Conservation (phyloP, 345 rosid genomes). For the Acer saccharum region DNA sequence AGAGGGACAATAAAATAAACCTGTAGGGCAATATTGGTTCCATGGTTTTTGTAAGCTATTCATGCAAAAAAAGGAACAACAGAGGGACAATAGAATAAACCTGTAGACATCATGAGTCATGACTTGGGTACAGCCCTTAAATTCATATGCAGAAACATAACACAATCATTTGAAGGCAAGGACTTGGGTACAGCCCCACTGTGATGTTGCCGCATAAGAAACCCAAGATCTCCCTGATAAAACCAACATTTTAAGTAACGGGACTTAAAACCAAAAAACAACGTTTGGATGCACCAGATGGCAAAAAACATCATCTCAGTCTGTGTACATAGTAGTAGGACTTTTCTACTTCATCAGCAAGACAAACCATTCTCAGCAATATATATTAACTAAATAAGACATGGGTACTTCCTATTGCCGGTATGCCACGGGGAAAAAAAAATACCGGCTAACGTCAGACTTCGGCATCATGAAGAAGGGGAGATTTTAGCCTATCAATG, state of each 20-base stretch:
- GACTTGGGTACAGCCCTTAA: too few species aligned
- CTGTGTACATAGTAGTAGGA: background rate
- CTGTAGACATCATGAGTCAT: too few species aligned
- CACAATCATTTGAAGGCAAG: background rate
- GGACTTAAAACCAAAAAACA: background rate
- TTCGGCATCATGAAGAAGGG: constrained; percentile 46
- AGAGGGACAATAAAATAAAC: background rate
- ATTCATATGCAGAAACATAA: background rate
- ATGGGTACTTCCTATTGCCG: background rate
- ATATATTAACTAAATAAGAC: background rate
- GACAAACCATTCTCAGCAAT: background rate
- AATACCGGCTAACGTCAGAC: constrained; percentile 20
- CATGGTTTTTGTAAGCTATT: background rate
- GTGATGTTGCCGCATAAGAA: too few species aligned
- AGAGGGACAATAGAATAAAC: too few species aligned
- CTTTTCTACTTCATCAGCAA: background rate
- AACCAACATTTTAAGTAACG: too few species aligned
- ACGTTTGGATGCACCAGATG: constrained; percentile 8
- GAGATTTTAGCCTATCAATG: constrained; percentile 40
- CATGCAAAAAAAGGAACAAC: too few species aligned
- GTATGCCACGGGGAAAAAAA: background rate
- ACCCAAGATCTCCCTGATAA: too few species aligned
- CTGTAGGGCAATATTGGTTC: background rate
- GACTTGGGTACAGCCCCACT: too few species aligned
- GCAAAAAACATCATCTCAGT: constrained; percentile 3